phyloP scores from a whole-genome alignment of 2,329 filamentous ascomycete species.

The Fusarium sp. region DNA sequence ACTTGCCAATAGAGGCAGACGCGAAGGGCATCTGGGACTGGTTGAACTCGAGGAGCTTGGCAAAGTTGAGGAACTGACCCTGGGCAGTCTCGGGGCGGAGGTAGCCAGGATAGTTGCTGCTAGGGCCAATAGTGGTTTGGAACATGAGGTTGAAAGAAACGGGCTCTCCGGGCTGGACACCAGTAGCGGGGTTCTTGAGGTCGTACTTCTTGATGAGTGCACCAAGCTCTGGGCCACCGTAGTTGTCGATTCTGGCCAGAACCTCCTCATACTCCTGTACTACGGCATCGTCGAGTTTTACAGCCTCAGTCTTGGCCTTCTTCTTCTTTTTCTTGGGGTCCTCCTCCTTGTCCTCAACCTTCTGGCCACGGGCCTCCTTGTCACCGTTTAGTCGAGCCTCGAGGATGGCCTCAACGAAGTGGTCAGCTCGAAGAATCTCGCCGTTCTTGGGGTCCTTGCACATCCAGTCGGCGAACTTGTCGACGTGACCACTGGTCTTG shows the following conservation, averaged over 20 bases:
- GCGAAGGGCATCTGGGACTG: constrained; percentile 96
- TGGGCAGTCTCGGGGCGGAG: constrained; percentile 95
- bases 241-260: constrained; percentile 95
- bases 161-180: constrained; percentile 79
- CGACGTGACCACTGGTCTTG: constrained; percentile 95
- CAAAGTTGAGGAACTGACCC: constrained; percentile 97
- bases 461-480: constrained; percentile 99
- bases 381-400: constrained; percentile 88
- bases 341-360: constrained; percentile 80
- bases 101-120: constrained; percentile 85
- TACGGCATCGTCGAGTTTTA: constrained; percentile 88
- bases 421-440: constrained; percentile 95
- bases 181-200: constrained; percentile 87
- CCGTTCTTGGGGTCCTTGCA: constrained; percentile 98
- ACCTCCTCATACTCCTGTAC: constrained; percentile 92
- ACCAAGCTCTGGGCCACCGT: constrained; percentile 85
- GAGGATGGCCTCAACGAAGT: constrained; percentile 94
- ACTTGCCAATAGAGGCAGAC: constrained; percentile 96
- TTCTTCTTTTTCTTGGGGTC: constrained; percentile 83
- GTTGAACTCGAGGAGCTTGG: constrained; percentile 96
- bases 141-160: constrained; percentile 99
- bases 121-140: constrained; percentile 92
- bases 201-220: constrained; percentile 90
- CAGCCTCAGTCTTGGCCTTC: constrained; percentile 82
- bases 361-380: constrained; percentile 89